Percentiles rank a stretch among this genome's conserved stretches.
Evolutionary conservation across 1,284 basidiomycete species (phyloP).

Genomic region (Farysia itapuensis): DNA sequence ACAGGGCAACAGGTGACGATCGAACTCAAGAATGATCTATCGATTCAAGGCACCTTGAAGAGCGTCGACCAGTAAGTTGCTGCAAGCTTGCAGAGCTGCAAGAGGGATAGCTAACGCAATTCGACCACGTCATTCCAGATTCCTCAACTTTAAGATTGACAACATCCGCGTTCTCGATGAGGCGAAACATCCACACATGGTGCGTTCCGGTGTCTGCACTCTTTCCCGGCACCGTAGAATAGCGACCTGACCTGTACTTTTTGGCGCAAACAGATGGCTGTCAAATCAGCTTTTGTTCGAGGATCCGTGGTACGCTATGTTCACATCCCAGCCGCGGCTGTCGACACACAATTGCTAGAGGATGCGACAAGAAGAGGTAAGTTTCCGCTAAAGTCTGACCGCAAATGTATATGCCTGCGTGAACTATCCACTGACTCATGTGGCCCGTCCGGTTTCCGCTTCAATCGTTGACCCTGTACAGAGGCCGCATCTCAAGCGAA

Average conservation of each 20-base stretch:
- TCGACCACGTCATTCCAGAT: too few relatives aligned
- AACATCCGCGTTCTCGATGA: constrained; percentile 91
- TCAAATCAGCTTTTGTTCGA: constrained; percentile 98
- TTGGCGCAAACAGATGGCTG: constrained; percentile 79
- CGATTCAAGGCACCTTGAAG: constrained; percentile 92
- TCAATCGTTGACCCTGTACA: constrained; percentile 1
- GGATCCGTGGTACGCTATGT: constrained; percentile 98
- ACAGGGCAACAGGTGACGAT: constrained; percentile 89
- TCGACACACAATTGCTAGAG: constrained; percentile 93
- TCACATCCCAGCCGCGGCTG: constrained; percentile 84
- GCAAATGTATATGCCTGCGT: too few relatives aligned
- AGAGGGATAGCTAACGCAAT: too few relatives aligned
- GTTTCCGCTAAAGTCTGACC: constrained; percentile 19
- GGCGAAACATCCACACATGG: constrained; percentile 95
- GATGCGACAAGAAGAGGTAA: constrained; percentile 88
- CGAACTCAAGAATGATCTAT: constrained; percentile 98
- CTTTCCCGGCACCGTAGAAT: not conserved
- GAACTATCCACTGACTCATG: not conserved
- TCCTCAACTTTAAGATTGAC: constrained; percentile 94
- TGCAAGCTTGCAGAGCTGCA: not conserved
- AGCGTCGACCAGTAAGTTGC: constrained; percentile 82
- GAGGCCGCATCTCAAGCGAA: constrained; percentile 38
- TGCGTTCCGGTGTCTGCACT: too few relatives aligned
- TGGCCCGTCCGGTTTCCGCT: not conserved
- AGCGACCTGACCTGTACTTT: not conserved